These are phyloP conservation scores for Backusella westeae DNA, from an alignment of 192 early-diverging fungal species.

Conservation along the genomic window DNA sequence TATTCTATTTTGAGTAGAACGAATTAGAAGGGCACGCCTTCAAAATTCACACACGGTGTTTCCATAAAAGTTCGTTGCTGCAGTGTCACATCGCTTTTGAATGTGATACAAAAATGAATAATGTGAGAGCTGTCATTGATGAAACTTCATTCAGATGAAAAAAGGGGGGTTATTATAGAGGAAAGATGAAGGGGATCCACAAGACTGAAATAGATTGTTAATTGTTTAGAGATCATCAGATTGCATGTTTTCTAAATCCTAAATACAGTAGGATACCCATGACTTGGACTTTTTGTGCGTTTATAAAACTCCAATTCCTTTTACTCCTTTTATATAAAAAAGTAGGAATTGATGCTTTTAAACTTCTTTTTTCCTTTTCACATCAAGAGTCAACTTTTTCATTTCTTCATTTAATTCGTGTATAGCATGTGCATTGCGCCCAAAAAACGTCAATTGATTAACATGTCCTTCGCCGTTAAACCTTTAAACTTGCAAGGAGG, in stretches of 20 bases:
- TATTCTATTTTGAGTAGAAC: too few species aligned
- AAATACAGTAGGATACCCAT: background rate
- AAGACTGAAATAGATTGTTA: background rate
- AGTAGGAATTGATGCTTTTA: background rate
- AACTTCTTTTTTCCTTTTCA: background rate
- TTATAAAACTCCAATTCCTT: background rate
- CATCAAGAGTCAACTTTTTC: background rate
- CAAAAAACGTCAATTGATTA: background rate
- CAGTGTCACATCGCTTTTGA: background rate
- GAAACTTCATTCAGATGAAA: background rate
- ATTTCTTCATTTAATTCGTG: background rate
- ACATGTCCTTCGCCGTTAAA: slow-evolving; percentile 14
- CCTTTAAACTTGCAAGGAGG: slow-evolving; percentile 30
- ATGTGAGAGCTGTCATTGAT: background rate
- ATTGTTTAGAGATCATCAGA: background rate
- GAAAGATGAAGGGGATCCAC: background rate
- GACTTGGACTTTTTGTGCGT: background rate
- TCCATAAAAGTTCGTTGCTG: background rate
- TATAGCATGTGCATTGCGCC: background rate
- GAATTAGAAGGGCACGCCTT: background rate
- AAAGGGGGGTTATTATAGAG: background rate
- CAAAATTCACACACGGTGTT: background rate
- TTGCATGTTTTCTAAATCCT: background rate
- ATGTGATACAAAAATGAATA: background rate
- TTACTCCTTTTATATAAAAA: slow-evolving; percentile 1